phyloP scores from a whole-genome alignment of 371 early-diverging fungal genomes.

The Circinella umbellata region DNA sequence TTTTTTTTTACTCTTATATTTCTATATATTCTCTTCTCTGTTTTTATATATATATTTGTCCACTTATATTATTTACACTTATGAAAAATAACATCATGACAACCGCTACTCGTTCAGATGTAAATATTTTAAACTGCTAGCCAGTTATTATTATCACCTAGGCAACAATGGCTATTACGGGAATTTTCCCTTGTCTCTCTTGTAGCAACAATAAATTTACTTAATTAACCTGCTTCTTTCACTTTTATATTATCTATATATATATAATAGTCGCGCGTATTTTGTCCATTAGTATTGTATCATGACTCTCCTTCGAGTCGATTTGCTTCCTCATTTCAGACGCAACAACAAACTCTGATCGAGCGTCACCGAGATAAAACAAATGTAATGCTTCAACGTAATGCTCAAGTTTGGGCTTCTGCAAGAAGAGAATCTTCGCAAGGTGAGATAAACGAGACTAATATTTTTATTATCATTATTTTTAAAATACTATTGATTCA shows the following conservation, averaged over 20 bases:
- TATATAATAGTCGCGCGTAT: constrained; percentile 14
- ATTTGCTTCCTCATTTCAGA: constrained; percentile 12
- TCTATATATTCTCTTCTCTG: no score
- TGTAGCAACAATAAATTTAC: no score
- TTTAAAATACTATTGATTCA: no score
- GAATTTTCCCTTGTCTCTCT: no score
- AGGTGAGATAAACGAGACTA: neutral
- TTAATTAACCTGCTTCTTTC: constrained; percentile 10
- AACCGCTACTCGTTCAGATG: constrained; percentile 13
- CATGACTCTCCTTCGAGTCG: constrained; percentile 25
- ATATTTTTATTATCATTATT: no score
- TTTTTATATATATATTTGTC: neutral
- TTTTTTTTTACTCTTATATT: neutral
- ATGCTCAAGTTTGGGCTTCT: constrained; percentile 41
- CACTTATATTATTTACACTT: no score
- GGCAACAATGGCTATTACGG: no score
- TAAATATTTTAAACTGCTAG: neutral
- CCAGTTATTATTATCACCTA: no score
- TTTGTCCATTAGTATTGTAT: constrained; percentile 29
- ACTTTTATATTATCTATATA: neutral
- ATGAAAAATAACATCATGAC: constrained; percentile 12
- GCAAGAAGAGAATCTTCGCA: constrained; percentile 1
- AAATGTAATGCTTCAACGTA: constrained; percentile 36
- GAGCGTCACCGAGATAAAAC: constrained; percentile 38
- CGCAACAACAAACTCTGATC: constrained; percentile 28